Percentiles rank a stretch among this genome's conserved stretches.
phyloP scores from a whole-genome alignment of 2,329 filamentous ascomycete species.

The Penicillium vulpinum region DNA sequence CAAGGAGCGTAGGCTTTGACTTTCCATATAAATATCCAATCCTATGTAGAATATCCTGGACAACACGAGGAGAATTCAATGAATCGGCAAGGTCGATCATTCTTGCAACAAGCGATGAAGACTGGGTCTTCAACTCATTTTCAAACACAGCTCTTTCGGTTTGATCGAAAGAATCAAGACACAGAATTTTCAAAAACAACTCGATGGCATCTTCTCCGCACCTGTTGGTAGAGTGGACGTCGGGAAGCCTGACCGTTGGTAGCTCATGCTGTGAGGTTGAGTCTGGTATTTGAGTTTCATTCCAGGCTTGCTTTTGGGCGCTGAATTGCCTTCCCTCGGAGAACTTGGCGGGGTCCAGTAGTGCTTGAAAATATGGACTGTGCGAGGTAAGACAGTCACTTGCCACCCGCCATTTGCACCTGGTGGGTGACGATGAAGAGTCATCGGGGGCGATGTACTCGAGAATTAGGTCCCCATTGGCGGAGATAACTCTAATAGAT shows the following conservation, averaged over 20 bases:
- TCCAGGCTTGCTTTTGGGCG: constrained; percentile 26
- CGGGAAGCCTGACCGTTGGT: constrained; percentile 32
- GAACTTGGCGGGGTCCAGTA: constrained; percentile 46
- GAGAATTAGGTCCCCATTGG: constrained; percentile 39
- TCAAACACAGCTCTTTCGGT: constrained; percentile 22
- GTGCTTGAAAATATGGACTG: constrained; percentile 42
- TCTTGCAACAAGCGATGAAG: constrained; percentile 34
- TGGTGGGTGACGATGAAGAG: constrained; percentile 5
- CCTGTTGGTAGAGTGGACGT: constrained; percentile 26
- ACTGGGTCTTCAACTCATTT: constrained; percentile 27
- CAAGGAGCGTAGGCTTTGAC: constrained; percentile 23
- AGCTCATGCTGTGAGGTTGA: constrained; percentile 7
- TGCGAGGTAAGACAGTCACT: constrained; percentile 33
- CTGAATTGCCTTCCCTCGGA: constrained; percentile 40
- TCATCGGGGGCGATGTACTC: constrained; percentile 27
- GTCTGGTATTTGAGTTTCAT: background rate
- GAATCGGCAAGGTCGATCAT: constrained; percentile 36
- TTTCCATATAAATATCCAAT: constrained; percentile 35
- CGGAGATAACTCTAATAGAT: constrained; percentile 25
- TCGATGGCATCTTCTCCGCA: constrained; percentile 36
- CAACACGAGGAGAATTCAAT: constrained; percentile 35
- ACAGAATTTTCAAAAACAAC: constrained; percentile 35
- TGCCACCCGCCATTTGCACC: constrained; percentile 36
- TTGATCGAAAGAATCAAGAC: constrained; percentile 27
- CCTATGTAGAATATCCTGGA: constrained; percentile 24